Evolutionary conservation across 768 basidiomycete species (phyloP), one percentile per base, ranked within the genome.

Genomic region (Pulveroboletus ravenelii): DNA sequence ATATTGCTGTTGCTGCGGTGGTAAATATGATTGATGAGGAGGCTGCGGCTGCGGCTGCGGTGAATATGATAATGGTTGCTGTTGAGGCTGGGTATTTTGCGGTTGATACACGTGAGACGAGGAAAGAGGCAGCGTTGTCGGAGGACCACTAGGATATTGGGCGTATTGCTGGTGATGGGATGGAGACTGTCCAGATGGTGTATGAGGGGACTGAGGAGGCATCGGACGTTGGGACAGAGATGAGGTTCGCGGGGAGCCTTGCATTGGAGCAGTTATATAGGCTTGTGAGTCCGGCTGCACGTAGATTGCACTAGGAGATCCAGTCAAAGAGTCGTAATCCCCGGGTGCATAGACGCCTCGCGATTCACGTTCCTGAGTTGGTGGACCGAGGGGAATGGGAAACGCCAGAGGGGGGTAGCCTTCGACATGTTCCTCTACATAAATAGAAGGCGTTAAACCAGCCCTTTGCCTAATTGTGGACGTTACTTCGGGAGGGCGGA

Each of bases 361-460:
- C 9, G 25, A 4, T 23, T 52, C 48, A 12, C 41, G 35, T 13
- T 43, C 50, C 32, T 45, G 54, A 35, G 41, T 4, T 15, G 47
- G 10, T 9, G 52, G 27, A 18, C 23, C 7, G n/a, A 45, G n/a
- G 9, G 53, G 51, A 4, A 25, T 46, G 12, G 61, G 51, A 31
- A 58, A 53, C 3, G 39, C 14, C 15, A 47, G 18, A 30, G 39
- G 39, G n/a, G 35, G 4, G 10, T 49, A 37, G 18, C 38, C 41
- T 6, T 50, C 48, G 15, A 38, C 34, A 45, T 45, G 32, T 29
- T 55, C 51, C 23, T 55, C 50, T 25, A 69, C 45, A 17, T 57
- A 7, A 15, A 67, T 49, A 34, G 65, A 51, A 0, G 67, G 65
- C 6, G 41, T 25, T 35, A 35, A 41, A 20, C 47, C 41, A 31